Percentiles rank a stretch among this genome's conserved stretches.
Evolutionary conservation across 192 early-diverging fungal species (phyloP).

Genomic region (Coemansia sp.): DNA sequence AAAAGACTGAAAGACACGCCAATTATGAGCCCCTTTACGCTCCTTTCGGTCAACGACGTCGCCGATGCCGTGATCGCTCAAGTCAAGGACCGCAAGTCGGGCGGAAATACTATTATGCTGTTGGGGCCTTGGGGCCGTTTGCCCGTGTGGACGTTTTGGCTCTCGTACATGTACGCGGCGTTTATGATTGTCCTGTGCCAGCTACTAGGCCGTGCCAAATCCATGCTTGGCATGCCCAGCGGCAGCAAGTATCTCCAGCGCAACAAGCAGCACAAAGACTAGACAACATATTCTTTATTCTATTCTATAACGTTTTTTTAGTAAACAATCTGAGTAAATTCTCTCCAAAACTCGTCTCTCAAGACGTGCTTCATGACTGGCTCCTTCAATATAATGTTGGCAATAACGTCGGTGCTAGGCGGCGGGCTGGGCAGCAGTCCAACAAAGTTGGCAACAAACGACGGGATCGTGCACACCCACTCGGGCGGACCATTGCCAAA

Average conservation of each 20-base stretch:
- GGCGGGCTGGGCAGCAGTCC: conserved; percentile 51
- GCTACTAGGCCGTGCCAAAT: conserved; percentile 5
- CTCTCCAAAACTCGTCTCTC: conserved; percentile 38
- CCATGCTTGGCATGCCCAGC: conserved; percentile 7
- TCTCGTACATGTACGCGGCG: not conserved
- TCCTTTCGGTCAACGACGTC: conserved; percentile 23
- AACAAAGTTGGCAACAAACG: conserved; percentile 52
- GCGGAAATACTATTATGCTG: conserved; percentile 25
- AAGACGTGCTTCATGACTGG: conserved; percentile 39
- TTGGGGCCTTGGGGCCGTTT: conserved; percentile 27
- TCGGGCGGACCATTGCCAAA: conserved; percentile 47
- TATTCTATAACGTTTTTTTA: not conserved
- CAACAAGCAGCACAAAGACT: not conserved
- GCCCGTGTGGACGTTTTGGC: conserved; percentile 29
- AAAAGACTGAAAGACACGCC: not conserved
- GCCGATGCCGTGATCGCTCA: conserved; percentile 34
- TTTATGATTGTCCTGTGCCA: not conserved
- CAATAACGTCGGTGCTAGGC: conserved; percentile 32
- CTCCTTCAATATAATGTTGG: conserved; percentile 45
- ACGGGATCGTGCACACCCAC: conserved; percentile 48
- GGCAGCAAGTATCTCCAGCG: conserved; percentile 8
- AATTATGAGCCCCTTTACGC: not conserved
- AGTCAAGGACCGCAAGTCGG: conserved; percentile 22
- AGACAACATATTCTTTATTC: not conserved
- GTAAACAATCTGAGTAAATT: conserved; percentile 40